These are phyloP conservation scores for Pseudogymnoascus sp. DNA, from an alignment of 2,329 filamentous ascomycete genomes.

Conservation along the genomic window DNA sequence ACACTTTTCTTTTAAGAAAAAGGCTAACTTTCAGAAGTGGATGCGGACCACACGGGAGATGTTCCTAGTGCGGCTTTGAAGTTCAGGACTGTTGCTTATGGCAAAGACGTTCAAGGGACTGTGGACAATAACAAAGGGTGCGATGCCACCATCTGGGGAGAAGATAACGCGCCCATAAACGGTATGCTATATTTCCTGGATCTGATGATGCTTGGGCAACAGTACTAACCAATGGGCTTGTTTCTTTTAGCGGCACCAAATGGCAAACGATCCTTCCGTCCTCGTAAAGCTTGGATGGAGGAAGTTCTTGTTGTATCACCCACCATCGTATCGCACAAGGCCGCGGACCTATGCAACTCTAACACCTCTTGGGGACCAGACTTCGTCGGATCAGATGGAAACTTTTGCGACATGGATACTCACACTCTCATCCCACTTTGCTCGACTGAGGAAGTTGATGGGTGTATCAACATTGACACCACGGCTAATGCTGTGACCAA, in stretches of 20 bases:
- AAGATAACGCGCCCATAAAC: not conserved
- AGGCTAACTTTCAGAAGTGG: not conserved
- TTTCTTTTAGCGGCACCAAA: not conserved
- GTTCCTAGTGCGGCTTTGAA: not conserved
- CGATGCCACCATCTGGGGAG: not conserved
- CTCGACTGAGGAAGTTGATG: not conserved
- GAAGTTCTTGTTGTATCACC: not conserved
- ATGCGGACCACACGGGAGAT: not conserved
- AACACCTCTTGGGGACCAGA: not conserved
- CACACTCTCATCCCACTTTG: not conserved
- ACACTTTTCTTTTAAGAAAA: not conserved
- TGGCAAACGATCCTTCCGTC: not conserved
- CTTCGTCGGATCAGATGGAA: not conserved
- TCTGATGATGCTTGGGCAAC: not conserved
- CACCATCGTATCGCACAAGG: not conserved
- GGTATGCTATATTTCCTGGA: not conserved
- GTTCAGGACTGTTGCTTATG: not conserved
- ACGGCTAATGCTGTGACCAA: not conserved
- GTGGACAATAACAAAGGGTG: not conserved
- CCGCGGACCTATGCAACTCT: not conserved
- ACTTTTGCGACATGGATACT: not conserved
- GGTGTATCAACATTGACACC: not conserved
- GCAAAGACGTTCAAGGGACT: not conserved
- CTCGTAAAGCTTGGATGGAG: not conserved
- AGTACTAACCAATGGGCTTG: not conserved